Percentiles rank a stretch among this genome's conserved stretches.
phyloP scores from a whole-genome alignment of 148 eudicot species.

The Vaccinium vitisidaea region DNA sequence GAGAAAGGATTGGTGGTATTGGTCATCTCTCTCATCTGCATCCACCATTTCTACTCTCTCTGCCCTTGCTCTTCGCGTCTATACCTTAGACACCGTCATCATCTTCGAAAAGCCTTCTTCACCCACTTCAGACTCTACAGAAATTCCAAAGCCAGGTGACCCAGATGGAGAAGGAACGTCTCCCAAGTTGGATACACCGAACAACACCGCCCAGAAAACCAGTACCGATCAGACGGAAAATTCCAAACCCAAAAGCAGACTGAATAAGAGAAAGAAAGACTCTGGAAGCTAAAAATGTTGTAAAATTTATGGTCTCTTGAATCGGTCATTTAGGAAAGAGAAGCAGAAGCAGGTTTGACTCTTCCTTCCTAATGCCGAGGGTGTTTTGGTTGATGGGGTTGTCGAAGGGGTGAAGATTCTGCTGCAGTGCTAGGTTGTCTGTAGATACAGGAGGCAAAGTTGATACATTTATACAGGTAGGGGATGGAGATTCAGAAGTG shows the following conservation, averaged over 20 bases:
- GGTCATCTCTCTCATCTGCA: conserved; percentile 52
- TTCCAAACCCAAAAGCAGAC: conserved; percentile 32
- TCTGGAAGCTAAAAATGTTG: conserved; percentile 13
- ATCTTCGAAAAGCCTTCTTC: conserved; percentile 32
- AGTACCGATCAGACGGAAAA: conserved; percentile 20
- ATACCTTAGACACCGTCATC: conserved; percentile 45
- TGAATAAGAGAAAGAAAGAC: conserved; percentile 37
- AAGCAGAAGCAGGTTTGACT: conserved; percentile 6
- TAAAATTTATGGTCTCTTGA: neutral
- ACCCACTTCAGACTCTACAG: conserved; percentile 16
- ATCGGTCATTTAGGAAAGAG: conserved; percentile 8
- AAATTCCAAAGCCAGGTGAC: conserved; percentile 15
- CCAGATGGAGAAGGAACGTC: conserved; percentile 13
- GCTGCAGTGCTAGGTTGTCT: neutral
- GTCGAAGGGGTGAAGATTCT: neutral
- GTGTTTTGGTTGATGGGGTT: neutral
- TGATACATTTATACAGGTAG: conserved; percentile 11
- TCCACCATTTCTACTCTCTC: conserved; percentile 48
- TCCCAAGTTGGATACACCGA: conserved; percentile 9
- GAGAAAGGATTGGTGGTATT: conserved; percentile 57
- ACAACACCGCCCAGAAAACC: conserved; percentile 18
- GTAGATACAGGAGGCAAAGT: conserved; percentile 14
- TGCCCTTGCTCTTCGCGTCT: conserved; percentile 49
- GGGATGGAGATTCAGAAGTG: conserved; percentile 1
- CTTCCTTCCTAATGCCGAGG: conserved; percentile 14